Evolutionary conservation across 164 flowering plant species (phyloP), one percentile per base, ranked within the genome.

Genomic region (Magnolia kwangsiensis): DNA sequence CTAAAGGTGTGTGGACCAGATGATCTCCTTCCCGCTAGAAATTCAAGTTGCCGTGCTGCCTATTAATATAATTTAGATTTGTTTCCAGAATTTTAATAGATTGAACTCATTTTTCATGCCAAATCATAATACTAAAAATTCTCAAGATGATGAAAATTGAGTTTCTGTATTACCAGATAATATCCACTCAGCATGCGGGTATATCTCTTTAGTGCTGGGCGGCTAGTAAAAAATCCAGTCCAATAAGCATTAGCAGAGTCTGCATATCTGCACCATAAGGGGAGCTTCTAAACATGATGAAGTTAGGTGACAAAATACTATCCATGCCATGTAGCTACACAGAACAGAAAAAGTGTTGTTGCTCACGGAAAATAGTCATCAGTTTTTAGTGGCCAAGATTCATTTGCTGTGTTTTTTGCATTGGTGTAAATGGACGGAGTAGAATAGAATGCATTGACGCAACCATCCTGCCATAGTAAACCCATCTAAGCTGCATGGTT

Each of bases 11-110:
- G 77, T 27, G 89, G 86, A 65, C 92, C 91, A 61, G 63, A 72
- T 19, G 87, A 72, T 78, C 76, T 87, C 89, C 86, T 87, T 71
- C 98, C 98, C n/a, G 68, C 81, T 59, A 92, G 77, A 74, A 86
- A 93, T 69, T 95, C 97, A 51, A 95, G 92, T 80, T 95, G 98
- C 23, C 98, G 83, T 59, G 98, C 91, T 3, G 95, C 98, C 98
- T 95, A 78, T 78, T 76, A 77, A 71, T 7, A 23, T 16, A 67
- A 18, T 49, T 29, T 29, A 75, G 23, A 8, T 45, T 19, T 74
- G 50, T 37, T 51, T 24, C 16, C 19, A 29, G 20, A 50, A 9
- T 45, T 4, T 51, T 11, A 10, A 67, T 24, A 51, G 3, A 14
- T 45, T 21, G 21, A 49, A 70, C 55, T 6, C 18, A 29, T 68